These are phyloP conservation scores for Rhazya stricta DNA, from an alignment of 257 asterid genomes.

Conservation along the genomic window DNA sequence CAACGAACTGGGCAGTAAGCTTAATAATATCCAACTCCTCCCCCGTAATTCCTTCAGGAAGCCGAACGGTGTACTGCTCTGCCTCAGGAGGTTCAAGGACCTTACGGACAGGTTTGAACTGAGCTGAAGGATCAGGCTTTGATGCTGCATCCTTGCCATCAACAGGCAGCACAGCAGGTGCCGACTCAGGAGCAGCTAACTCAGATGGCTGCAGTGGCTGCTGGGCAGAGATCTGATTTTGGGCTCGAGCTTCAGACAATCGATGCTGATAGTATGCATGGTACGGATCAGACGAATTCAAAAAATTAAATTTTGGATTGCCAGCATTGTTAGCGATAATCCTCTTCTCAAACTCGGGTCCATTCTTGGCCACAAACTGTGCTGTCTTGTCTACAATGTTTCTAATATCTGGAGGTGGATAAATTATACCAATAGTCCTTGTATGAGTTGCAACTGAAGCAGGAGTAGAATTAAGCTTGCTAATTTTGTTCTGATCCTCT, in stretches of 20 bases:
- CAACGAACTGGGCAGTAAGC: slow-evolving; percentile 96
- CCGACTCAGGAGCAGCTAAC: slow-evolving; percentile 36
- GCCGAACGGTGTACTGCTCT: slow-evolving; percentile 81
- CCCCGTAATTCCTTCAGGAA: slow-evolving; percentile 91
- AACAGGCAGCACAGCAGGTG: slow-evolving; percentile 29
- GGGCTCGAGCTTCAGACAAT: slow-evolving; percentile 70
- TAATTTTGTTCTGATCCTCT: slow-evolving; percentile 30
- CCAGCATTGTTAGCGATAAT: slow-evolving; percentile 74
- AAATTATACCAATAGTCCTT: slow-evolving; percentile 72
- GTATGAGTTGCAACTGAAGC: slow-evolving; percentile 79
- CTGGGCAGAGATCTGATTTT: slow-evolving; percentile 48
- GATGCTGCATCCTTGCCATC: slow-evolving; percentile 42
- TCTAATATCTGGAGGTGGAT: slow-evolving; percentile 90
- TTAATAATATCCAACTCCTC: slow-evolving; percentile 89
- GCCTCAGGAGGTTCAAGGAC: slow-evolving; percentile 96
- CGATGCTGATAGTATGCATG: slow-evolving; percentile 92
- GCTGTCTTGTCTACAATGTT: slow-evolving; percentile 79
- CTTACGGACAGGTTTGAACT: slow-evolving; percentile 51
- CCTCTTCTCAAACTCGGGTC: slow-evolving; percentile 78
- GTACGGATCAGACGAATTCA: slow-evolving; percentile 80
- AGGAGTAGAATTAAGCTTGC: slow-evolving; percentile 27
- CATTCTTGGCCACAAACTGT: slow-evolving; percentile 86
- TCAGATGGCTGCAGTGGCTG: slow-evolving; percentile 36
- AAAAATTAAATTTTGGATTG: slow-evolving; percentile 73
- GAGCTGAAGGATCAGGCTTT: slow-evolving; percentile 71